phyloP scores from a whole-genome alignment of 2,329 filamentous ascomycete genomes.

The Cadophora malorum region DNA sequence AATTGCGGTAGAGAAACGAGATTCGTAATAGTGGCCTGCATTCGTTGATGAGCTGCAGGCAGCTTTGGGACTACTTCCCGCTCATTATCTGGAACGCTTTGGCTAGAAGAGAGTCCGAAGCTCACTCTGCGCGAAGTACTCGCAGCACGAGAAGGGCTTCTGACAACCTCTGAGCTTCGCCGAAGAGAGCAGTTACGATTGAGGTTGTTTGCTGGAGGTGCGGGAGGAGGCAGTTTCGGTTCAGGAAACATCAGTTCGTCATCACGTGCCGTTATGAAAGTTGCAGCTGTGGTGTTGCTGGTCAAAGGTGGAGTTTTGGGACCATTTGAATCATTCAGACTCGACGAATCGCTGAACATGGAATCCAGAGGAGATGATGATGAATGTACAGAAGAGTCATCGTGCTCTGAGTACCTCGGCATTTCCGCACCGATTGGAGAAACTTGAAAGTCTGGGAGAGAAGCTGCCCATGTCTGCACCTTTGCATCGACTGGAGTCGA shows the following conservation, averaged over 20 bases:
- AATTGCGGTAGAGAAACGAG: slow-evolving; percentile 23
- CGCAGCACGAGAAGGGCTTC: slow-evolving; percentile 11
- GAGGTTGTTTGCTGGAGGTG: neutral
- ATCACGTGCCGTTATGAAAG: neutral
- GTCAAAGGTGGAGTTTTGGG: slow-evolving; percentile 20
- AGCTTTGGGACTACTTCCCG: neutral
- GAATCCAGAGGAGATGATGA: slow-evolving; percentile 24
- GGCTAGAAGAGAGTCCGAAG: neutral
- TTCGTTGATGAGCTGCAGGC: neutral
- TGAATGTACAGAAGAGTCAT: slow-evolving; percentile 13
- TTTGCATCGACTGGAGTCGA: slow-evolving; percentile 16
- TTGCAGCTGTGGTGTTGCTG: neutral
- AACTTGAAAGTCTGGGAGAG: slow-evolving; percentile 17
- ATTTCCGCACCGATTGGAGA: slow-evolving; percentile 14
- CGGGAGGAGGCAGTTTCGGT: neutral
- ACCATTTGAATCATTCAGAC: slow-evolving; percentile 17
- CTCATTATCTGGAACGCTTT: neutral
- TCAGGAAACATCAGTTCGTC: slow-evolving; percentile 13
- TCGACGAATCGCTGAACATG: slow-evolving; percentile 25
- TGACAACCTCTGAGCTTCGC: slow-evolving; percentile 10
- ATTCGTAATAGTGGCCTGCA: slow-evolving; percentile 13
- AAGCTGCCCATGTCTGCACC: slow-evolving; percentile 20
- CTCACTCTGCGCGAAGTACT: slow-evolving; percentile 17
- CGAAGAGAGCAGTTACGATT: slow-evolving; percentile 18
- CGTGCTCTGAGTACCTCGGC: slow-evolving; percentile 1